These are phyloP conservation scores for Omphalotus guepiniiformis DNA, from an alignment of 768 basidiomycete genomes.

Conservation along the genomic window DNA sequence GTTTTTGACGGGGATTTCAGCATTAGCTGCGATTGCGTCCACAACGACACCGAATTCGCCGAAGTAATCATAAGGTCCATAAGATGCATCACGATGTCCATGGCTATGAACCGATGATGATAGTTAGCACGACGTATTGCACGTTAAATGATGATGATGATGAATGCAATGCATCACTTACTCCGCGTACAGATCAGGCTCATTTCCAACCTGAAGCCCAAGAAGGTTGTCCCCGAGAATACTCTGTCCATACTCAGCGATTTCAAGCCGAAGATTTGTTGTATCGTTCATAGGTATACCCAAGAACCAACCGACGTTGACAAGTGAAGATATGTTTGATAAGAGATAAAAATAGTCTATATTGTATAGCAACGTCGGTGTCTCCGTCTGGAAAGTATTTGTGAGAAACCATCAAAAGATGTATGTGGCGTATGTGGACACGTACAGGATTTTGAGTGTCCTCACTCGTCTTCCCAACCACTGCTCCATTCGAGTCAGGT, in stretches of 20 bases:
- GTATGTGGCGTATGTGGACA: background rate
- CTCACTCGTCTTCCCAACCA: slow-evolving; percentile 45
- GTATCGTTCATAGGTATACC: slow-evolving; percentile 66
- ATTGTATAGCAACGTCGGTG: slow-evolving; percentile 64
- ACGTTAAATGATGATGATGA: too few relatives aligned
- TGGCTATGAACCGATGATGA: too few relatives aligned
- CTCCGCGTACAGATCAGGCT: slow-evolving; percentile 55
- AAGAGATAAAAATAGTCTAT: slow-evolving; percentile 64
- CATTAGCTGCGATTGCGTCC: slow-evolving; percentile 29
- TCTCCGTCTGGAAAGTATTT: slow-evolving; percentile 42
- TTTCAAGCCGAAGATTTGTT: slow-evolving; percentile 47
- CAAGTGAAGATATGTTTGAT: slow-evolving; percentile 54
- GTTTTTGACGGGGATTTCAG: slow-evolving; percentile 33
- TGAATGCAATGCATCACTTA: too few relatives aligned
- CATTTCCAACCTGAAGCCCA: slow-evolving; percentile 67
- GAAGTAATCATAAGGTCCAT: slow-evolving; percentile 38
- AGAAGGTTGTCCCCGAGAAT: slow-evolving; percentile 66
- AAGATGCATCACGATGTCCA: slow-evolving; percentile 18
- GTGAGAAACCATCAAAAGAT: background rate
- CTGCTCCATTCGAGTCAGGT: slow-evolving; percentile 38
- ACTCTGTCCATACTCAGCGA: slow-evolving; percentile 57
- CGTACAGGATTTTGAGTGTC: slow-evolving; percentile 37
- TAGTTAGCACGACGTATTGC: too few relatives aligned
- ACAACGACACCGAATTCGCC: slow-evolving; percentile 51
- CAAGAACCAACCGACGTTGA: slow-evolving; percentile 56